Evolutionary conservation across 1,139 yeast species (phyloP).

Genomic region (Yamadazyma trypodendri): DNA sequence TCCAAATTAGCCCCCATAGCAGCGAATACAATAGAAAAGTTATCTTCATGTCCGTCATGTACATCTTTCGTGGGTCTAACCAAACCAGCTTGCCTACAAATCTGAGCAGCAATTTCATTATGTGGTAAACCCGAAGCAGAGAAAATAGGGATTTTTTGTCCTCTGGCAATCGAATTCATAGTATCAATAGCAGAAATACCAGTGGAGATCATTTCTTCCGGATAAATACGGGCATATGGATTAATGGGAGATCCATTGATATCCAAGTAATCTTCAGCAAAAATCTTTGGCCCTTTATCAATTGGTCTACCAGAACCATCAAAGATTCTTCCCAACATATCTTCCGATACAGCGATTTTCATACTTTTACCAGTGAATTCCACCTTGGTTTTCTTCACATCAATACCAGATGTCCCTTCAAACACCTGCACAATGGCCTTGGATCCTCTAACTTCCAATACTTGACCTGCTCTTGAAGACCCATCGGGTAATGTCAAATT

Average conservation of each 20-base stretch:
- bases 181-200: slow-evolving; percentile 98
- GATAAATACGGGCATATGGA: slow-evolving; percentile 97
- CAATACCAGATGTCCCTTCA: slow-evolving; percentile 97
- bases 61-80: slow-evolving; percentile 99
- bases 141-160: slow-evolving; percentile 98
- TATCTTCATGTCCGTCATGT: slow-evolving; percentile 99
- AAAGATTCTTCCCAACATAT: slow-evolving; percentile 94
- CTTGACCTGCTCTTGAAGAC: slow-evolving; percentile 92
- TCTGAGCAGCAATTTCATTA: slow-evolving; percentile 99
- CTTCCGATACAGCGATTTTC: slow-evolving; percentile 94
- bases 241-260: slow-evolving; percentile 98
- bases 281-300: slow-evolving; percentile 96
- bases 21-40: slow-evolving; percentile 97
- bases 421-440: slow-evolving; percentile 98
- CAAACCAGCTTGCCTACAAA: slow-evolving; percentile 98
- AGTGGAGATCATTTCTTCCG: slow-evolving; percentile 99
- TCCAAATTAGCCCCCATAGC: slow-evolving; percentile 66
- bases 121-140: slow-evolving; percentile 99
- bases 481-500: slow-evolving; percentile 97
- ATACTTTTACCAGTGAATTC: slow-evolving; percentile 95
- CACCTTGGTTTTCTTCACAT: slow-evolving; percentile 94
- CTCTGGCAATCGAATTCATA: slow-evolving; percentile 99
- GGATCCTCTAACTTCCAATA: slow-evolving; percentile 93
- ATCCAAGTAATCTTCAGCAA: slow-evolving; percentile 97
- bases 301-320: slow-evolving; percentile 99